Base-by-base conservation (phyloP, 306 rosid genomes). In the Prunus fruticosa region DNA sequence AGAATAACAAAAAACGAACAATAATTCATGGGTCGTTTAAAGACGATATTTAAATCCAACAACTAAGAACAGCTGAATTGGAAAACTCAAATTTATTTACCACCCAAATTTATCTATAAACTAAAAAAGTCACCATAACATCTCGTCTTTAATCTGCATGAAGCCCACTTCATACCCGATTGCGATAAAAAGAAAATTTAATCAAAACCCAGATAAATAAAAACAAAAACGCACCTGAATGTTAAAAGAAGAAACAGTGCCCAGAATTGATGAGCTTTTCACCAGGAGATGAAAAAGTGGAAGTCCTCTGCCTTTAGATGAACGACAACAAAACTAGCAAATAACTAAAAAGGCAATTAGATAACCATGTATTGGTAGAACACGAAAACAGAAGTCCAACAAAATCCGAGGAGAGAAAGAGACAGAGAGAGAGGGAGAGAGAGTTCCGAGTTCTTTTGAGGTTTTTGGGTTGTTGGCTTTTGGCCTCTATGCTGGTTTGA, bases 151-250 rank as follows among this genome's bases (percentile, higher is more conserved):
- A 30, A 71, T 19, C 46, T 30, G 22, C 66, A 22, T 49, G 19
- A n/a, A 18, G 13, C n/a, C 52, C 53, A 51, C 50, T 18, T 16
- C 10, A 73, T 28, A 28, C 25, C 32, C 22, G 25, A 63, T 67
- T 69, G 18, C 16, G 9, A 18, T n/a, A 18, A 30, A 63, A 73
- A 82, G 19, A 30, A 63, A 76, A 82, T 22, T 61, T 20, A 53
- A 25, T 10, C 11, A 67, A 74, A 41, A 76, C 32, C 43, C 9
- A 38, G 43, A 38, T 38, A 38, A 38, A 38, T 1, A 38, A 32
- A 67, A 50, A 14, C 1, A 52, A n/a, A 64, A 50, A 72, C 72
- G 41, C 46, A 56, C 78, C 81, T 25, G 63, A 71, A 49, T 38
- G 43, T 38, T 7, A 38, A 38, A 38, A 38, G 43, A 38, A 38